Percentiles rank a stretch among this genome's conserved stretches.
Conservation (phyloP, 495 filamentous ascomycete genomes). For the Neurospora sp. region DNA sequence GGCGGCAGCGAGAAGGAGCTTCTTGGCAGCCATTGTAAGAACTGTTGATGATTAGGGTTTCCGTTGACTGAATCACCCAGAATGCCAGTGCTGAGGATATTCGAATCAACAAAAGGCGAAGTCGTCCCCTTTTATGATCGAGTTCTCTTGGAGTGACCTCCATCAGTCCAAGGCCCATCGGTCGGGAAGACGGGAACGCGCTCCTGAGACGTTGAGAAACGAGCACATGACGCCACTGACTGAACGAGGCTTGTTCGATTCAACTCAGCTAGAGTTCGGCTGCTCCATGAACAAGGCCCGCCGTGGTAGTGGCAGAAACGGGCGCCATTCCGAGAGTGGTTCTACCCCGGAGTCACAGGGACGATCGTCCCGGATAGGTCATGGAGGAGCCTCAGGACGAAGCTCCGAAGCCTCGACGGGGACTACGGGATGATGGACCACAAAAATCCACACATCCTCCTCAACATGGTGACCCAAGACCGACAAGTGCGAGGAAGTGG, state of each 20-base stretch:
- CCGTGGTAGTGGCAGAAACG: background rate
- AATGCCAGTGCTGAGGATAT: conserved; percentile 2
- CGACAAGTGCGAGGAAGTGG: background rate
- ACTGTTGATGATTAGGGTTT: background rate
- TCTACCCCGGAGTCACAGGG: conserved; percentile 1
- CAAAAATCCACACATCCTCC: background rate
- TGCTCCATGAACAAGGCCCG: background rate
- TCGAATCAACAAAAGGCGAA: background rate
- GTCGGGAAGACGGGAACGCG: conserved; percentile 20
- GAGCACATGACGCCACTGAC: background rate
- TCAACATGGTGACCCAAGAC: background rate
- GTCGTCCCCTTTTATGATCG: background rate
- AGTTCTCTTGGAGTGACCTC: background rate
- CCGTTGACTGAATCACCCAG: background rate
- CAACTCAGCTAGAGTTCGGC: background rate
- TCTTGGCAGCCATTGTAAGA: conserved; percentile 18
- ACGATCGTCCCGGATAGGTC: conserved; percentile 12
- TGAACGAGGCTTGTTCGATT: background rate
- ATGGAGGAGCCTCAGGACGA: background rate
- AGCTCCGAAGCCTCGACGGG: conserved; percentile 1
- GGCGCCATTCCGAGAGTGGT: background rate
- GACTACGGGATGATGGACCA: conserved; percentile 1
- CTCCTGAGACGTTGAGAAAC: conserved; percentile 1
- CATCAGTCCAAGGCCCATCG: background rate
- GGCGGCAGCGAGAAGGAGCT: conserved; percentile 21